Conservation (phyloP, 2,329 filamentous ascomycete species). For the Endothia cerciana region DNA sequence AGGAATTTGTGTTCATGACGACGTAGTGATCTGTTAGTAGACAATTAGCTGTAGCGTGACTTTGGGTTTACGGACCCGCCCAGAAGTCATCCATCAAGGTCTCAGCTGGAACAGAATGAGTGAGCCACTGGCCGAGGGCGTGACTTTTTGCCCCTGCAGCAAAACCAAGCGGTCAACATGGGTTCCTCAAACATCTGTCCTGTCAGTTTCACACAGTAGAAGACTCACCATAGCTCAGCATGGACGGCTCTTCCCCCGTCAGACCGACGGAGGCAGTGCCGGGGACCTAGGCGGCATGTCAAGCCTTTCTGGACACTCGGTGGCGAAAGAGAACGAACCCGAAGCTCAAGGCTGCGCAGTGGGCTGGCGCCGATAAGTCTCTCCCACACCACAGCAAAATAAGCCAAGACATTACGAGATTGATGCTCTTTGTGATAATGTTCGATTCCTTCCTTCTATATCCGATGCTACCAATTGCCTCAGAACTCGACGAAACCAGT, state of each 20-base stretch:
- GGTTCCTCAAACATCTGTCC: neutral
- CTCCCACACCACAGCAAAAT: neutral
- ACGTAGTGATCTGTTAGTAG: neutral
- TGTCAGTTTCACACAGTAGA: neutral
- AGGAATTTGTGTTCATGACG: neutral
- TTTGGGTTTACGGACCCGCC: neutral
- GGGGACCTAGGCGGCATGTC: too few relatives aligned
- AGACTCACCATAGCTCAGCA: neutral
- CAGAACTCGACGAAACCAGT: constrained; percentile 1
- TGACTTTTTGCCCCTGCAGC: neutral
- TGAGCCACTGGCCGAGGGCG: neutral
- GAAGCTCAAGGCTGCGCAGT: neutral
- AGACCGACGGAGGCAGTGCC: neutral
- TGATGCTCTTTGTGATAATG: constrained; percentile 3
- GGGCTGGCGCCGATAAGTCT: neutral
- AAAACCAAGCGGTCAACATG: neutral
- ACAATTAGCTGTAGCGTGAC: neutral
- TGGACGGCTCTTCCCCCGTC: neutral
- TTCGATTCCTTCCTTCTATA: constrained; percentile 17
- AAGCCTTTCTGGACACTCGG: neutral
- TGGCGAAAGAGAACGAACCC: constrained; percentile 5
- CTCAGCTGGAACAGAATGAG: neutral
- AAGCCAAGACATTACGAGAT: neutral
- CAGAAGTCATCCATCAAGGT: neutral
- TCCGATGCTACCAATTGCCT: constrained; percentile 11